A percentile compares a stretch with the other conserved stretches of the same genome.
phyloP scores from a whole-genome alignment of 768 basidiomycete genomes.

The Boletellus sp. region DNA sequence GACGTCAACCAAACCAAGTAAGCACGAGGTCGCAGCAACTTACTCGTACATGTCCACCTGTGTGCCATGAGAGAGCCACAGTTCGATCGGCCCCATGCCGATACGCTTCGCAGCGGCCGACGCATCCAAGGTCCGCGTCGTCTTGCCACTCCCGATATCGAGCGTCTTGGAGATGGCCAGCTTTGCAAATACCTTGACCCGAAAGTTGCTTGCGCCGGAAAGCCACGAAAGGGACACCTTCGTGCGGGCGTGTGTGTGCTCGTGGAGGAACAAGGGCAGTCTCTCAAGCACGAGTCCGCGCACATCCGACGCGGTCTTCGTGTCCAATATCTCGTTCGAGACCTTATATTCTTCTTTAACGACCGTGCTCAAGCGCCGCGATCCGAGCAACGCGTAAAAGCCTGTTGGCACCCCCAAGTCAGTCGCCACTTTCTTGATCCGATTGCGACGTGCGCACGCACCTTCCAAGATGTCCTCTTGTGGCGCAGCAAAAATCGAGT shows the following conservation, averaged over 20 bases:
- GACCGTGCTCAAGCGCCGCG: conserved; percentile 63
- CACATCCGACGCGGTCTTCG: conserved; percentile 47
- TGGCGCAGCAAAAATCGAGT: conserved; percentile 70
- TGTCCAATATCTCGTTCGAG: conserved; percentile 46
- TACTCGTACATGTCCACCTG: conserved; percentile 91
- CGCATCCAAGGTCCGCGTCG: conserved; percentile 58
- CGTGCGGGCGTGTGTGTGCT: conserved; percentile 68
- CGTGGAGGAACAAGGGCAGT: conserved; percentile 87
- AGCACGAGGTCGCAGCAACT: conserved; percentile 31
- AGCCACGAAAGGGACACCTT: conserved; percentile 66
- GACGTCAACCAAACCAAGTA: background rate
- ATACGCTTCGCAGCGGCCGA: conserved; percentile 65
- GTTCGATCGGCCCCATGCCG: conserved; percentile 57
- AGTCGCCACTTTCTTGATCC: background rate
- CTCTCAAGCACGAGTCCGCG: conserved; percentile 73
- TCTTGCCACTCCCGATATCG: conserved; percentile 44
- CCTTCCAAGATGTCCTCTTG: conserved; percentile 92
- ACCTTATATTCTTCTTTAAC: conserved; percentile 77
- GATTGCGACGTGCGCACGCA: conserved; percentile 23
- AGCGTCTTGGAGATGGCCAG: conserved; percentile 61
- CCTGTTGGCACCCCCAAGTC: conserved; percentile 33
- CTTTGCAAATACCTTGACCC: conserved; percentile 66
- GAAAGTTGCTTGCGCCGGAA: conserved; percentile 57
- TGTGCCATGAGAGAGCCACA: conserved; percentile 74
- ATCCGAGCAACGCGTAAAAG: conserved; percentile 78